Evolutionary conservation across 2,329 filamentous ascomycete genomes (phyloP).

Genomic region (Sclerotinia subarctica): DNA sequence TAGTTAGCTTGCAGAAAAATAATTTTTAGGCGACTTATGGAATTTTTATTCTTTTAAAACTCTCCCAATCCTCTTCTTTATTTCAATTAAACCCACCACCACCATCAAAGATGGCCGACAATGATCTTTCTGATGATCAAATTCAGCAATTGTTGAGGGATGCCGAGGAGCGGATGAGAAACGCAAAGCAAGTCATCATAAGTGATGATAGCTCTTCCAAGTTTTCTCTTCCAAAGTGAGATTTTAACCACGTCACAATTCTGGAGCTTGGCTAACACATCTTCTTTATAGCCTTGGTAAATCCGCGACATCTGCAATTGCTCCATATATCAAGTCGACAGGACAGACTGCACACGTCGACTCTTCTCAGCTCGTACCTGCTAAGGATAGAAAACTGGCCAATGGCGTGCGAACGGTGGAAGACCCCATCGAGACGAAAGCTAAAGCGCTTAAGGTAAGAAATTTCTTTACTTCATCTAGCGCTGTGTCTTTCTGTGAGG

Average conservation of each 20-base stretch:
- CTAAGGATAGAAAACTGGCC: conserved; percentile 46
- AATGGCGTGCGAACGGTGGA: conserved; percentile 52
- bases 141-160: conserved; percentile 61
- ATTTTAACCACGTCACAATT: not conserved
- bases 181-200: conserved; percentile 35
- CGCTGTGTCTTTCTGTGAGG: conserved; percentile 57
- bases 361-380: conserved; percentile 47
- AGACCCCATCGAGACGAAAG: conserved; percentile 48
- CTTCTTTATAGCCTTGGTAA: conserved; percentile 12
- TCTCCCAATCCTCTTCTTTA: not conserved
- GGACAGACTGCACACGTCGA: conserved; percentile 53
- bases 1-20: conserved; percentile 7
- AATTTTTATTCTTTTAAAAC: conserved; percentile 12
- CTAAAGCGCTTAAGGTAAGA: conserved; percentile 51
- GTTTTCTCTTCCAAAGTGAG: conserved; percentile 22
- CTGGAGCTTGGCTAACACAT: not conserved
- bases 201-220: conserved; percentile 18
- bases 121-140: conserved; percentile 59
- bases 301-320: conserved; percentile 35
- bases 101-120: conserved; percentile 34
- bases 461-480: not conserved
- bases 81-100: not conserved
- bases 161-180: conserved; percentile 56
- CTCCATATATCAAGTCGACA: conserved; percentile 53
- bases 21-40: conserved; percentile 13